A percentile compares a stretch with the other conserved stretches of the same genome.
phyloP scores from a whole-genome alignment of 1,284 basidiomycete genomes.

The Dichomitus squalens region DNA sequence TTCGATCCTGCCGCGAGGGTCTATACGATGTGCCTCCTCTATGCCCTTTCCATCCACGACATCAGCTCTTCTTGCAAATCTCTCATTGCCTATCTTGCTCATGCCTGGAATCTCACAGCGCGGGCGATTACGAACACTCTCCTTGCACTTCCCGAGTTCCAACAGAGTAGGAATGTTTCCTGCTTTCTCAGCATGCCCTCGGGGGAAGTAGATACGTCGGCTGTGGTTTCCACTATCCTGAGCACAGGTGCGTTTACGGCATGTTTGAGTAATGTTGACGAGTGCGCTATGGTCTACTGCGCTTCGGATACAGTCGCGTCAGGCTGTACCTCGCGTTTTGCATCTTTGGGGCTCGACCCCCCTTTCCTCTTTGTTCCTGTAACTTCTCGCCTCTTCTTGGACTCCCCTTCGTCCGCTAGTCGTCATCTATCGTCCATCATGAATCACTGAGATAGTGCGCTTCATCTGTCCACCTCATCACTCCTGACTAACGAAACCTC shows the following conservation, averaged over 20 bases:
- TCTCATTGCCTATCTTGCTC: background rate
- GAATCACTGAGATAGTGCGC: no score
- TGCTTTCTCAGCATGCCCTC: constrained; percentile 81
- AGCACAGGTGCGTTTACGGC: constrained; percentile 40
- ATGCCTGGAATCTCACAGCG: constrained; percentile 44
- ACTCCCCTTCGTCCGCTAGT: background rate
- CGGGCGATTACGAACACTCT: constrained; percentile 53
- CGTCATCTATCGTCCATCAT: background rate
- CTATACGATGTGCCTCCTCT: constrained; percentile 11
- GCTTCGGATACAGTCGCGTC: background rate
- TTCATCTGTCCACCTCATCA: background rate
- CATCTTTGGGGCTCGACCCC: background rate
- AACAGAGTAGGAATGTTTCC: constrained; percentile 52
- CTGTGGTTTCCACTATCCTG: constrained; percentile 51
- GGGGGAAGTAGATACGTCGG: constrained; percentile 64
- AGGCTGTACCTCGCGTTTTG: no score
- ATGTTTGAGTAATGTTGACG: background rate
- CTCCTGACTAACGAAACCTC: background rate
- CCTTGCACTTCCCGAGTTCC: constrained; percentile 49
- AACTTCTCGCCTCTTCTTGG: background rate
- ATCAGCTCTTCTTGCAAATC: constrained; percentile 5
- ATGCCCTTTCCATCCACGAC: constrained; percentile 14
- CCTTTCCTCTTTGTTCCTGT: background rate
- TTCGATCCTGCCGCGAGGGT: background rate
- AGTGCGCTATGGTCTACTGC: background rate